Percentiles rank a stretch among this genome's conserved stretches.
phyloP scores from a whole-genome alignment of 169 alveolate species.

The Babesia divergens region DNA sequence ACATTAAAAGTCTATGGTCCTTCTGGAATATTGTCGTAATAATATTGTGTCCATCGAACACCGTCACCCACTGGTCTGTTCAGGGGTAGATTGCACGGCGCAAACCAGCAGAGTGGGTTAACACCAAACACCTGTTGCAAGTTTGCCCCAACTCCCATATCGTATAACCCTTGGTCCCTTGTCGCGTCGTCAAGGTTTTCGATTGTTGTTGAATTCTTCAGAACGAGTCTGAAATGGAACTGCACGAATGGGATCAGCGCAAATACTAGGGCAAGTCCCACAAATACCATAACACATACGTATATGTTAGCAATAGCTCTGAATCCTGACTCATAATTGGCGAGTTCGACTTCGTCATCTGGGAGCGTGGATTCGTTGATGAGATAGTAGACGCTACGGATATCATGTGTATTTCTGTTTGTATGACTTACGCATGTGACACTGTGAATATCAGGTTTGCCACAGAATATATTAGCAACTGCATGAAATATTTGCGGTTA shows the following conservation, averaged over 20 bases:
- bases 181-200: slow-evolving; percentile 81
- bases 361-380: slow-evolving; percentile 28
- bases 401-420: no score
- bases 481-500: slow-evolving; percentile 93
- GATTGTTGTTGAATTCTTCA: slow-evolving; percentile 82
- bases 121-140: slow-evolving; percentile 82
- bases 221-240: slow-evolving; percentile 77
- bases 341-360: not conserved
- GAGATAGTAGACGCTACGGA: slow-evolving; percentile 36
- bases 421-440: slow-evolving; percentile 41
- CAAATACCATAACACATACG: slow-evolving; percentile 63
- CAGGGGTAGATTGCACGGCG: slow-evolving; percentile 81
- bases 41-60: slow-evolving; percentile 82
- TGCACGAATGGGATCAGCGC: slow-evolving; percentile 84
- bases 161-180: slow-evolving; percentile 78
- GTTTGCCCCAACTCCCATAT: slow-evolving; percentile 82
- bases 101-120: slow-evolving; percentile 85
- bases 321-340: slow-evolving; percentile 30
- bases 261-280: slow-evolving; percentile 66
- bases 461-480: slow-evolving; percentile 87
- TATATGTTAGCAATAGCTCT: slow-evolving; percentile 54
- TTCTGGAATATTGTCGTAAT: slow-evolving; percentile 54
- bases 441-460: slow-evolving; percentile 62
- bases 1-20: slow-evolving; percentile 43
- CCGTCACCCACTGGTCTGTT: slow-evolving; percentile 89